Percentiles rank a stretch among this genome's conserved stretches.
These are phyloP conservation scores for Xylariaceae sp. DNA, from an alignment of 2,329 filamentous ascomycete genomes.

Conservation along the genomic window DNA sequence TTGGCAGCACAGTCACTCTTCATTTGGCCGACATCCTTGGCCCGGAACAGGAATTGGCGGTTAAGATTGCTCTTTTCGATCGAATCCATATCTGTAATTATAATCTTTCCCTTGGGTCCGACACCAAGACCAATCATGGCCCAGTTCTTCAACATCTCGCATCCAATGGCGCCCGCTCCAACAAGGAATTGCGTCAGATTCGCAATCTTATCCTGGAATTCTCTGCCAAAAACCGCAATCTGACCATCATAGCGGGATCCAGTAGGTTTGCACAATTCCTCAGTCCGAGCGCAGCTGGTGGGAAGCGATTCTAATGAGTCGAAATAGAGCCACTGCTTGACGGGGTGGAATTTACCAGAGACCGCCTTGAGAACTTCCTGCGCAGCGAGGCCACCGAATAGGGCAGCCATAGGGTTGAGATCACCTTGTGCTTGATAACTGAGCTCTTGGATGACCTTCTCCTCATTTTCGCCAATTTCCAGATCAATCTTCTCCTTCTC, in stretches of 20 bases:
- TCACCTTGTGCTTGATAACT: slow-evolving; percentile 94
- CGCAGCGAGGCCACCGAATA: slow-evolving; percentile 89
- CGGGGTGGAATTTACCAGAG: slow-evolving; percentile 95
- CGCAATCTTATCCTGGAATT: slow-evolving; percentile 89
- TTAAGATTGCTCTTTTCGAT: slow-evolving; percentile 99
- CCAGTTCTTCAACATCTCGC: slow-evolving; percentile 99
- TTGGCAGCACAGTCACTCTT: slow-evolving; percentile 93
- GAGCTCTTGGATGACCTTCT: slow-evolving; percentile 88
- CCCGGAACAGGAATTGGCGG: slow-evolving; percentile 90
- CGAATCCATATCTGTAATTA: slow-evolving; percentile 94
- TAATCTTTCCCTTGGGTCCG: slow-evolving; percentile 84
- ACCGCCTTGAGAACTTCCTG: slow-evolving; percentile 96
- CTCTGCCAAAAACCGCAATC: slow-evolving; percentile 89
- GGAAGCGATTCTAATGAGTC: slow-evolving; percentile 96
- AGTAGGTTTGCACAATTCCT: slow-evolving; percentile 81
- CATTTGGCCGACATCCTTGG: slow-evolving; percentile 88
- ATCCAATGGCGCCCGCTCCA: slow-evolving; percentile 93
- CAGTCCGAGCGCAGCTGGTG: slow-evolving; percentile 66
- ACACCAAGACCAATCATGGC: slow-evolving; percentile 95
- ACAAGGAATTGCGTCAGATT: slow-evolving; percentile 93
- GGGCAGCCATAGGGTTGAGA: slow-evolving; percentile 84
- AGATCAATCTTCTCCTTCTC: slow-evolving; percentile 71
- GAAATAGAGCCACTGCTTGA: slow-evolving; percentile 94
- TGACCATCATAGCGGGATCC: slow-evolving; percentile 92
- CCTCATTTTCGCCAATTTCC: slow-evolving; percentile 89